Conservation (phyloP, 108 stramenopile species). For the Nannochloropsis oceanica region DNA sequence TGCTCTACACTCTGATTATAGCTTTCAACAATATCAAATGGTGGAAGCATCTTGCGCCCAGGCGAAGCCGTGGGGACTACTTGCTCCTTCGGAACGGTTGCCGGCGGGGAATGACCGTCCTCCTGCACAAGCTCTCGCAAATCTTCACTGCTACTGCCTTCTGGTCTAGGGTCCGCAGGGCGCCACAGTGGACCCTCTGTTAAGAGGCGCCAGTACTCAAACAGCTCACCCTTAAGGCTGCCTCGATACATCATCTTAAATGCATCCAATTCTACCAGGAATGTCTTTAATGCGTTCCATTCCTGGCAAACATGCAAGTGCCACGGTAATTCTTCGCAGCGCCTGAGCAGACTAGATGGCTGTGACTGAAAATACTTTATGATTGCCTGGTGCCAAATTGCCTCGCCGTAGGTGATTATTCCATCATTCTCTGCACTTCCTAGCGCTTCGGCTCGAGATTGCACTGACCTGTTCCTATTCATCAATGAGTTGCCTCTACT, state of each 20-base stretch:
- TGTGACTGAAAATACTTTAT: slow-evolving; percentile 33
- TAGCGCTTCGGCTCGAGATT: not conserved
- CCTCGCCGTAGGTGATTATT: not conserved
- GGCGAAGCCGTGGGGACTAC: not conserved
- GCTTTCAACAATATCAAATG: slow-evolving; percentile 44
- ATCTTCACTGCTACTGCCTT: not conserved
- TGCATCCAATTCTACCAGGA: slow-evolving; percentile 42
- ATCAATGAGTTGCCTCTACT: not conserved
- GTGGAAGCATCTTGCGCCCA: not conserved
- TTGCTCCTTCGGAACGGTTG: not conserved
- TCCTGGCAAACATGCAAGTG: slow-evolving; percentile 48
- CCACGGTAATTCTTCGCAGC: slow-evolving; percentile 61
- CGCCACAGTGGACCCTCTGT: slow-evolving; percentile 39
- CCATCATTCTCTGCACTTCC: not conserved
- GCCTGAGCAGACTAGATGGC: slow-evolving; percentile 29
- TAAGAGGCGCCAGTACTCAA: slow-evolving; percentile 39
- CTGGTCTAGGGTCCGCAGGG: not conserved
- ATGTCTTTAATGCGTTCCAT: slow-evolving; percentile 40
- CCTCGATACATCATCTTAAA: slow-evolving; percentile 46
- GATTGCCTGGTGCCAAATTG: slow-evolving; percentile 23
- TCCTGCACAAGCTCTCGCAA: not conserved
- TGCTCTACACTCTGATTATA: slow-evolving; percentile 28
- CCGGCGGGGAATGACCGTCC: not conserved
- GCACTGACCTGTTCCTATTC: not conserved
- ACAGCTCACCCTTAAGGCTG: slow-evolving; percentile 35